A percentile compares a stretch with the other conserved stretches of the same genome.
Evolutionary conservation across 208 protist species (phyloP).

Genomic region (Trypanosoma lewisi): DNA sequence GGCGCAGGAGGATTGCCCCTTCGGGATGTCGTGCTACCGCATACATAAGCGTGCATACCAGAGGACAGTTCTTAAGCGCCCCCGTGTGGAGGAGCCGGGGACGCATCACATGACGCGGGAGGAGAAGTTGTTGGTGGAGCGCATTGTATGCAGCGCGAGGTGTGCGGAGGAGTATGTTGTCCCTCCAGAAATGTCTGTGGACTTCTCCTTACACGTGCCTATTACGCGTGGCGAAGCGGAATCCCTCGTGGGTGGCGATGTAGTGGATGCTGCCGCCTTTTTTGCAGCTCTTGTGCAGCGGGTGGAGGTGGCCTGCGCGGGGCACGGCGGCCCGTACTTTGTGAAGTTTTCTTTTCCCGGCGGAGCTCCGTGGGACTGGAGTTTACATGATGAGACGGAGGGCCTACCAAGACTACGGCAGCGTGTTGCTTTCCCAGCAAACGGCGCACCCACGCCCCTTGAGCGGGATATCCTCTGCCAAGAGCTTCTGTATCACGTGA

Average conservation of each 20-base stretch:
- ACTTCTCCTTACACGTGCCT: conserved; percentile 36
- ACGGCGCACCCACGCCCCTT: conserved; percentile 78
- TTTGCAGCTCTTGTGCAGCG: conserved; percentile 12
- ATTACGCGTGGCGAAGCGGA: conserved; percentile 21
- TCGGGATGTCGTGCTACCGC: conserved; percentile 64
- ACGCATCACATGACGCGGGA: conserved; percentile 28
- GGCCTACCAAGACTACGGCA: conserved; percentile 46
- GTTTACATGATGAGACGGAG: conserved; percentile 30
- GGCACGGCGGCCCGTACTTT: conserved; percentile 38
- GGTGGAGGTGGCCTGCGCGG: conserved; percentile 16
- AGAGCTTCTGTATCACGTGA: conserved; percentile 64
- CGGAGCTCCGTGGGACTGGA: conserved; percentile 86
- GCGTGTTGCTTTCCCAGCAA: conserved; percentile 59
- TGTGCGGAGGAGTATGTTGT: conserved; percentile 24
- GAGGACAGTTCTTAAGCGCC: conserved; percentile 71
- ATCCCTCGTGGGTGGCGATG: conserved; percentile 6
- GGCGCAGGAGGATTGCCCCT: conserved; percentile 64
- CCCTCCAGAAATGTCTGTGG: conserved; percentile 18
- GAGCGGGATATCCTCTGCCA: conserved; percentile 78
- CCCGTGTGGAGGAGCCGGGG: conserved; percentile 28
- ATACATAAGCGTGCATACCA: conserved; percentile 62
- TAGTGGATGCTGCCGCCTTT: conserved; percentile 7
- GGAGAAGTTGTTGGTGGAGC: conserved; percentile 33
- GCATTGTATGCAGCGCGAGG: conserved; percentile 25
- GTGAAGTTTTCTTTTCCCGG: conserved; percentile 65